Base-by-base conservation (phyloP, 2,329 filamentous ascomycete genomes). In the Fusarium poae region DNA sequence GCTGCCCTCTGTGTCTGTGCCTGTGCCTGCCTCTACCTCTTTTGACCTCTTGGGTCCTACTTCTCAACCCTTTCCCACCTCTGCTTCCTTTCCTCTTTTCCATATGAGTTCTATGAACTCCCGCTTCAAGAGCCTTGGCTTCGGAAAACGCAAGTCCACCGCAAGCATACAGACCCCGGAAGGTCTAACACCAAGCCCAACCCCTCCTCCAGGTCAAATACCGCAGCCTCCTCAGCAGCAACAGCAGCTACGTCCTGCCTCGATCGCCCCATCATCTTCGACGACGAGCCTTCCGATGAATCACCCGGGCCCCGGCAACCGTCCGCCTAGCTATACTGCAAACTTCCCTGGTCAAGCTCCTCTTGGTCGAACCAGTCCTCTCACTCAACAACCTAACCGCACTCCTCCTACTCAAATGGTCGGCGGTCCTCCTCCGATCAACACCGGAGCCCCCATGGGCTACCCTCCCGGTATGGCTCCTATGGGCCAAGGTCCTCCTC, bases 21-120 rank as follows among this genome's bases (percentile, higher is more conserved):
- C 67, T 69, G 53, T 52, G 54, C 68, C 64, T 69, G 54, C 61
- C 65, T 72, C 62, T 60, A 42, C 56, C 68, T 72, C 59, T 71
- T 67, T 62, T 68, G 66, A 67, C 62, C 67, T 71, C 40, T 59
- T 43, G 23, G 65, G 71, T 72, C 72, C 67, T 73, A 68, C 71
- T 72, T 64, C 71, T 75, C 65, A 71, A 71, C 65, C 54, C 63
- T 67, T 64, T 63, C 23, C 54, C 50, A 59, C 60, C 65, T 72
- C 71, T 65, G 72, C 69, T 71, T 66, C 65, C 57, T 67, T 71
- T 71, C 71, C 68, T 69, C 70, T 73, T 57, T 79, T 78, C 79
- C 78, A 78, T 79, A 92, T 92, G 90, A 92, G 88, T 86, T 92
- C 89, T 86, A 87, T 92, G 88, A 92, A 92, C 85, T 88, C 88